Evolutionary conservation across 768 basidiomycete species (phyloP).

Genomic region (Podaxis sp.): DNA sequence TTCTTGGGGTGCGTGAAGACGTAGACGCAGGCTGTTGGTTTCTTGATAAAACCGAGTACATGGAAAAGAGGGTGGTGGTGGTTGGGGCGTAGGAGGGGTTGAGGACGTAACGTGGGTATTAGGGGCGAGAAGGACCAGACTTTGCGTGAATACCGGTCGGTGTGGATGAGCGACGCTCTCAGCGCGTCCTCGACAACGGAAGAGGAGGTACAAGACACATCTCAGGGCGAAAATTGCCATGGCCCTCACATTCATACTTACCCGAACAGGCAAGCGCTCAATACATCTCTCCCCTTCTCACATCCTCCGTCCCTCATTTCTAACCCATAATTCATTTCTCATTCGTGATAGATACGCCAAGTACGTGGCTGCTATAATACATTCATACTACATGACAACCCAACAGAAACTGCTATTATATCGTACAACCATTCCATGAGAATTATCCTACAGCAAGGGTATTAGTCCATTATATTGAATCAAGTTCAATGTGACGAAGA

Average conservation of each 20-base stretch:
- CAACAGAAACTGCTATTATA: background rate
- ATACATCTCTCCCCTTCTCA: slow-evolving; percentile 1
- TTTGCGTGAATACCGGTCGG: background rate
- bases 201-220: slow-evolving; percentile 6
- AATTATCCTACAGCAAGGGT: background rate
- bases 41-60: slow-evolving; percentile 39
- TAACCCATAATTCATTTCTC: background rate
- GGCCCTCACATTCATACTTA: background rate
- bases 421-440: background rate
- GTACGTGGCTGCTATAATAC: background rate
- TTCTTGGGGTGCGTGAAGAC: slow-evolving; percentile 43
- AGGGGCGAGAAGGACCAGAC: slow-evolving; percentile 8
- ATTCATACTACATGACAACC: background rate
- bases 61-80: slow-evolving; percentile 18
- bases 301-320: background rate
- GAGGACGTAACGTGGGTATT: slow-evolving; percentile 1
- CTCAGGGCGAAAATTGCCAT: slow-evolving; percentile 13
- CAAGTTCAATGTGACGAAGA: background rate
- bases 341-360: background rate
- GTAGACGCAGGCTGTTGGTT: slow-evolving; percentile 29
- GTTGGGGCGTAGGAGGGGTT: slow-evolving; percentile 1
- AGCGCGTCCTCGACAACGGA: slow-evolving; percentile 3
- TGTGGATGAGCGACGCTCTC: slow-evolving; percentile 4
- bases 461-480: background rate
- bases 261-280: slow-evolving; percentile 7